These are phyloP conservation scores for Eucalyptus tenuipes DNA, from an alignment of 345 rosid genomes.

Conservation along the genomic window DNA sequence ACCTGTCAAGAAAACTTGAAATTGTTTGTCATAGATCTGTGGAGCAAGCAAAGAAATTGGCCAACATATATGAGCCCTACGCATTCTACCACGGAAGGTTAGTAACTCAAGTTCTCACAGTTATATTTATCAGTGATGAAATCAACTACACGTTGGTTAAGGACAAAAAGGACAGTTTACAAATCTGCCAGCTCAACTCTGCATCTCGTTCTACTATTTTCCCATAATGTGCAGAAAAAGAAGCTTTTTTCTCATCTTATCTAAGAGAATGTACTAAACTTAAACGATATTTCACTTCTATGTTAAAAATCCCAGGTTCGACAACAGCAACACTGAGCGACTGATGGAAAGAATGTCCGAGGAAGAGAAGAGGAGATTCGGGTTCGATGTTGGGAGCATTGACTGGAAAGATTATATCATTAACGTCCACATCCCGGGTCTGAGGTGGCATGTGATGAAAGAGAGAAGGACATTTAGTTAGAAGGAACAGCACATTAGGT, in stretches of 20 bases:
- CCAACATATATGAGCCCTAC: conserved; percentile 76
- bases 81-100: conserved; percentile 88
- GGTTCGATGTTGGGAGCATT: conserved; percentile 57
- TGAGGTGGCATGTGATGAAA: conserved; percentile 59
- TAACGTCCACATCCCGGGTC: conserved; percentile 62
- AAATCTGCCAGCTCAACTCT: neutral
- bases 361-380: conserved; percentile 57
- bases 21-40: conserved; percentile 57
- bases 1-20: conserved; percentile 45
- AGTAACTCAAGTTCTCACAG: too few species aligned
- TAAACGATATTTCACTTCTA: neutral
- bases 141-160: neutral
- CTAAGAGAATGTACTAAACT: neutral
- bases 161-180: neutral
- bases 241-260: neutral
- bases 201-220: neutral
- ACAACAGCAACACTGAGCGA: conserved; percentile 65
- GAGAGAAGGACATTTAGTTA: conserved; percentile 2
- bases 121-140: neutral
- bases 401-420: conserved; percentile 68
- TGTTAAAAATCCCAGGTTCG: conserved; percentile 35
- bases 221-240: neutral
- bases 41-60: conserved; percentile 79
- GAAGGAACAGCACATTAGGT: neutral
- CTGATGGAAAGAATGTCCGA: conserved; percentile 73